These are phyloP conservation scores for Aspergillus brasiliensis DNA, from an alignment of 2,329 filamentous ascomycete species.

Conservation along the genomic window DNA sequence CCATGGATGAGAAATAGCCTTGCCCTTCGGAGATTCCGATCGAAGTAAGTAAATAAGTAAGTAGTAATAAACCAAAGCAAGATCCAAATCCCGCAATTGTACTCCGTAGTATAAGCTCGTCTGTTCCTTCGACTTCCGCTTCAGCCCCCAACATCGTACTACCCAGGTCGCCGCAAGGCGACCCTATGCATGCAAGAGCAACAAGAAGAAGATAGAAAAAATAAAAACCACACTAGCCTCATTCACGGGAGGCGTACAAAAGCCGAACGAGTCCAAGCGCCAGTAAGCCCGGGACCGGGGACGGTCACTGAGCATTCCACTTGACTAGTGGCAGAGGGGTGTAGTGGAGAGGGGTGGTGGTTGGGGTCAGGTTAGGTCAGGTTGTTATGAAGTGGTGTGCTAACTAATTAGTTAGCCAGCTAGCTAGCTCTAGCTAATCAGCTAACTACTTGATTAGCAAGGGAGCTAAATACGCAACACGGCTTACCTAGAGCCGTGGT, in stretches of 20 bases:
- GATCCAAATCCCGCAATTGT: neutral
- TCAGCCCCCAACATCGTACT: neutral
- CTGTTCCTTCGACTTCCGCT: neutral
- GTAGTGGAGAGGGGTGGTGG: neutral
- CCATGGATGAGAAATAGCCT: neutral
- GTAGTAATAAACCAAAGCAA: neutral
- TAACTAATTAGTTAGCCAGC: no score
- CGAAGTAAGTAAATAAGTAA: neutral
- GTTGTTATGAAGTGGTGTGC: no score
- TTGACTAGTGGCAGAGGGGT: neutral
- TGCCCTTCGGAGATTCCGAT: neutral
- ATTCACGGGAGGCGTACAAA: neutral
- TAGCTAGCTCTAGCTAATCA: no score
- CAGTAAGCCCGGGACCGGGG: neutral
- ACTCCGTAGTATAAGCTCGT: neutral
- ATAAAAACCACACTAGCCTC: neutral
- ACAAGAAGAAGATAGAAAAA: no score
- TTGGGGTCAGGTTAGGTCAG: neutral
- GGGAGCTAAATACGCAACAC: neutral
- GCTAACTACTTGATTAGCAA: no score
- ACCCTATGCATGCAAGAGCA: neutral
- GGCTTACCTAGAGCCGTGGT: neutral
- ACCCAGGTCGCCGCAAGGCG: neutral
- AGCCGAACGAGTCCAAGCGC: neutral
- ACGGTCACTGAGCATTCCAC: neutral